phyloP scores from a whole-genome alignment of 495 filamentous ascomycete species.

The Pyrenula aspistea region DNA sequence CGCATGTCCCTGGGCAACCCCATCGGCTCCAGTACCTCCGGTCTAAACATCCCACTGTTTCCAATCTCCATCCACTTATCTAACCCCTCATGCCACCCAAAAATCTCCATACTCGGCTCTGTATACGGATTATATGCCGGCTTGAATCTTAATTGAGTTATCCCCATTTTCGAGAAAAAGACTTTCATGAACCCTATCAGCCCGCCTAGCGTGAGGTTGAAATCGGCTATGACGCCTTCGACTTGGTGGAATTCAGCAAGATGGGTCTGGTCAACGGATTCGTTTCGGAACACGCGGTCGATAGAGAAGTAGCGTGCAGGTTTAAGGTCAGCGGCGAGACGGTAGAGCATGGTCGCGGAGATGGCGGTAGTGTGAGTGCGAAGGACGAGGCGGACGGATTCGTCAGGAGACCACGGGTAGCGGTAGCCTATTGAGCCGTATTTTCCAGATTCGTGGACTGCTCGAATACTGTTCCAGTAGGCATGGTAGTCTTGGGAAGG shows the following conservation, averaged over 20 bases:
- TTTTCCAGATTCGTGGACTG: conserved; percentile 75
- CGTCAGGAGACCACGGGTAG: conserved; percentile 84
- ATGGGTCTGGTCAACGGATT: conserved; percentile 93
- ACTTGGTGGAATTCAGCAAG: conserved; percentile 97
- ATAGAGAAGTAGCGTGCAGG: conserved; percentile 95
- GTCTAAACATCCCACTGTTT: conserved; percentile 95
- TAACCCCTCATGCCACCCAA: conserved; percentile 81
- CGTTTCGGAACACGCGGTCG: conserved; percentile 92
- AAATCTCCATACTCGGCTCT: conserved; percentile 96
- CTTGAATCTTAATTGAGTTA: conserved; percentile 81
- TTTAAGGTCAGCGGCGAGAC: conserved; percentile 65
- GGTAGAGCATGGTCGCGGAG: conserved; percentile 77
- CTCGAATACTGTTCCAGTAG: conserved; percentile 77
- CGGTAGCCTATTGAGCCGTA: conserved; percentile 92
- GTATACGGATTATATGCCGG: conserved; percentile 98
- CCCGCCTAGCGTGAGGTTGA: conserved; percentile 77
- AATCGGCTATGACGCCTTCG: conserved; percentile 96
- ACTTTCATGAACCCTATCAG: conserved; percentile 94
- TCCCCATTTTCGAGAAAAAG: conserved; percentile 94
- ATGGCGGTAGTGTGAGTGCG: conserved; percentile 94
- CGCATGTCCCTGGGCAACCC: conserved; percentile 76
- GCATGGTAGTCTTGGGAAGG: conserved; percentile 49
- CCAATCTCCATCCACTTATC: conserved; percentile 93
- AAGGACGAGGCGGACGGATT: conserved; percentile 78
- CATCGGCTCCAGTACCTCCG: conserved; percentile 89